phyloP scores from a whole-genome alignment of 2,329 filamentous ascomycete genomes.

The Alternaria ventricosa region DNA sequence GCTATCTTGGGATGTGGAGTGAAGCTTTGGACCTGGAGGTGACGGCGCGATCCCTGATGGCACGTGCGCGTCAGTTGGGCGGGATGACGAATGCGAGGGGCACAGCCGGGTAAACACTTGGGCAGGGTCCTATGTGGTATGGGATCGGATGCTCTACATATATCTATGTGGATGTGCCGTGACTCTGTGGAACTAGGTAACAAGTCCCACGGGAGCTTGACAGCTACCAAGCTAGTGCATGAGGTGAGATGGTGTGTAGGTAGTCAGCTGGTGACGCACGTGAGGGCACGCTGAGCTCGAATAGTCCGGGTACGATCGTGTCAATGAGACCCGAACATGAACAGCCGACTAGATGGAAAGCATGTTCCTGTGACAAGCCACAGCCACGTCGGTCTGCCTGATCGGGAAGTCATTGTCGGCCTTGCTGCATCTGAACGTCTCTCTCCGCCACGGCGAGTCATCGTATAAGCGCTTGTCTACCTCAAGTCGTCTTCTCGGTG shows the following conservation, averaged over 20 bases:
- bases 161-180: neutral
- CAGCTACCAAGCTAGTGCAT: neutral
- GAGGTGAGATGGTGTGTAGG: neutral
- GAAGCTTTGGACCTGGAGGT: constrained; percentile 19
- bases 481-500: neutral
- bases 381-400: neutral
- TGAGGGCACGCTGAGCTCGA: neutral
- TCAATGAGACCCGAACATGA: neutral
- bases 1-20: constrained; percentile 10
- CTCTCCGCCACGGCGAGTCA: neutral
- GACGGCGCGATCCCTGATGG: constrained; percentile 15
- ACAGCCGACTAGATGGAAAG: neutral
- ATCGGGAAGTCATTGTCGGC: constrained; percentile 3
- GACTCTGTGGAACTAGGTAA: neutral
- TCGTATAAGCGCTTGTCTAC: neutral
- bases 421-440: neutral
- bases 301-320: neutral
- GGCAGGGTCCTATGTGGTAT: neutral
- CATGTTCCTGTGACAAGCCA: constrained; percentile 6
- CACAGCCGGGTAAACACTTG: neutral
- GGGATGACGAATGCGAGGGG: constrained; percentile 16
- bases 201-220: neutral
- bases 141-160: neutral
- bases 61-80: constrained; percentile 22
- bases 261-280: neutral